These are phyloP conservation scores for Aurantiochytrium sp. DNA, from an alignment of 108 stramenopile species.

Conservation along the genomic window DNA sequence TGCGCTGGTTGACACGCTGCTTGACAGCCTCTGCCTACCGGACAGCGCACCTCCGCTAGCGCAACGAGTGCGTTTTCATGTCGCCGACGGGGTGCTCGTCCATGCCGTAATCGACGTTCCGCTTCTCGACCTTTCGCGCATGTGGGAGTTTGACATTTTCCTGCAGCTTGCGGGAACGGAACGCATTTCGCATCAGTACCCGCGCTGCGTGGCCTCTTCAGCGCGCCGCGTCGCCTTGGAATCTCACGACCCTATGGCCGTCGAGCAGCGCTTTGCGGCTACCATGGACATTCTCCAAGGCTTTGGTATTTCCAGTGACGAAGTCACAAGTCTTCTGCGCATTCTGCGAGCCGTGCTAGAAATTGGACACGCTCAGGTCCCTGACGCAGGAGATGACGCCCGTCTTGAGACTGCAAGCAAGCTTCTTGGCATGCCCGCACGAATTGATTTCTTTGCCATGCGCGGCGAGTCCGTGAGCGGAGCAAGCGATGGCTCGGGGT, in stretches of 20 bases:
- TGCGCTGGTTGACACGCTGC: neutral
- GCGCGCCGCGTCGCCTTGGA: neutral
- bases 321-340: neutral
- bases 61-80: neutral
- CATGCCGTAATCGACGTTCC: neutral
- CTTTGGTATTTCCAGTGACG: neutral
- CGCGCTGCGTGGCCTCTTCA: neutral
- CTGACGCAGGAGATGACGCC: neutral
- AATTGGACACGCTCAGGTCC: neutral
- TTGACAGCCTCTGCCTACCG: neutral
- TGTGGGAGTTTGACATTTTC: neutral
- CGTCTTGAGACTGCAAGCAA: neutral
- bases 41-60: neutral
- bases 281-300: neutral
- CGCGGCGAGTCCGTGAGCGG: neutral
- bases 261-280: neutral
- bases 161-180: neutral
- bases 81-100: neutral
- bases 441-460: neutral
- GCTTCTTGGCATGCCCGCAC: neutral
- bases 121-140: neutral
- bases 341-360: neutral
- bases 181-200: neutral
- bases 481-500: neutral
- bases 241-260: neutral